A percentile compares a stretch with the other conserved stretches of the same genome.
These are phyloP conservation scores for Endotrypanum monterogeii DNA, from an alignment of 208 protist genomes.

Conservation along the genomic window DNA sequence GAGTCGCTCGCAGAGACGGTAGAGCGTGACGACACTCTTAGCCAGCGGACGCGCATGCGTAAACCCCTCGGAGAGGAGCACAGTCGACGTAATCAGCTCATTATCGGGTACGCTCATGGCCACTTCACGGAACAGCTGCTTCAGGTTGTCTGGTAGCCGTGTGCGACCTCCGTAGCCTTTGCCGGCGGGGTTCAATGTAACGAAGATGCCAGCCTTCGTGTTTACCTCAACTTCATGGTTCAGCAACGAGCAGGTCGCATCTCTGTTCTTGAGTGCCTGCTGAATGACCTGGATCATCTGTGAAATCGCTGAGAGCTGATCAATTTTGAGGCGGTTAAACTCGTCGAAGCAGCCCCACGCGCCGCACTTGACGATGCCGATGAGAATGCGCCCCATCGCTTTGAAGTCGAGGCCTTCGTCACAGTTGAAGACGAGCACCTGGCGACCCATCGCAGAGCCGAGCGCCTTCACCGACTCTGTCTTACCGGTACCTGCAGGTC, in stretches of 20 bases:
- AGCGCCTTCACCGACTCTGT: constrained; percentile 97
- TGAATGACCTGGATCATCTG: constrained; percentile 95
- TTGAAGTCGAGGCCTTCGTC: constrained; percentile 95
- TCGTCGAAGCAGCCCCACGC: constrained; percentile 95
- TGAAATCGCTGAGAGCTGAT: constrained; percentile 95
- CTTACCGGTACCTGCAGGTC: constrained; percentile 97
- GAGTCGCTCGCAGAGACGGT: constrained; percentile 95
- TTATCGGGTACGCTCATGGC: constrained; percentile 98
- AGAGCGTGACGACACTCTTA: constrained; percentile 92
- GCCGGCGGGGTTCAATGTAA: constrained; percentile 97
- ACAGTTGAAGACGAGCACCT: constrained; percentile 96
- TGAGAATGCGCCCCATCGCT: constrained; percentile 94
- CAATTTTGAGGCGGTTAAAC: constrained; percentile 95
- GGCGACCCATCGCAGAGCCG: constrained; percentile 90
- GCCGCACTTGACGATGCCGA: constrained; percentile 94
- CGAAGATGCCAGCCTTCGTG: constrained; percentile 94
- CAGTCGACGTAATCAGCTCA: constrained; percentile 95
- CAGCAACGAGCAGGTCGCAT: constrained; percentile 81
- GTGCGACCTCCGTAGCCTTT: constrained; percentile 97
- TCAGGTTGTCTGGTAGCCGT: constrained; percentile 98
- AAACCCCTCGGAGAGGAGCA: constrained; percentile 93
- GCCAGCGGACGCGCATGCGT: constrained; percentile 80
- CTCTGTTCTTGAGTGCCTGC: constrained; percentile 85
- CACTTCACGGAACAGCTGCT: constrained; percentile 97
- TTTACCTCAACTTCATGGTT: constrained; percentile 76